These are phyloP conservation scores for carrot (Daucus carota) DNA, from an alignment of 129 eudicot species.

Conservation along the genomic window DNA sequence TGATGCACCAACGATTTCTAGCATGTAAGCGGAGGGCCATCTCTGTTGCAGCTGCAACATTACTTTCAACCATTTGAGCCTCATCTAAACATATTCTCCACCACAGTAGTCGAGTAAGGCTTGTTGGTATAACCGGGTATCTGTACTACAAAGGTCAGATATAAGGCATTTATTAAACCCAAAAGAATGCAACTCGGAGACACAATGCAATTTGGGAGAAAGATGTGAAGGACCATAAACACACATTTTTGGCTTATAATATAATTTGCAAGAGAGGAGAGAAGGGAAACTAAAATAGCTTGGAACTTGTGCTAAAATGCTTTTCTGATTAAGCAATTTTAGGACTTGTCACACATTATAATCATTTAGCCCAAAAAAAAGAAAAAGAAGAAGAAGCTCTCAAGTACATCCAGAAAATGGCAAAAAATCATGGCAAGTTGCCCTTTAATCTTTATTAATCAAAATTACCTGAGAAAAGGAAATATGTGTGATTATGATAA, in stretches of 20 bases:
- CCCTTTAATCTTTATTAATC: not conserved
- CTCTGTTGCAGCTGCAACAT: slow-evolving; percentile 77
- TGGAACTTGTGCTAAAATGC: too few relatives aligned
- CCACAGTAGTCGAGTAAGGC: slow-evolving; percentile 75
- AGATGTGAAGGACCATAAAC: not conserved
- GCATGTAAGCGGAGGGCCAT: slow-evolving; percentile 86
- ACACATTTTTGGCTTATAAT: not conserved
- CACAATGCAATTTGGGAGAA: not conserved
- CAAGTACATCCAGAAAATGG: not conserved
- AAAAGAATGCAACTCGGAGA: not conserved
- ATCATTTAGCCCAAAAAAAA: not conserved
- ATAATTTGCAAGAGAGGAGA: not conserved
- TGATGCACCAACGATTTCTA: slow-evolving; percentile 83
- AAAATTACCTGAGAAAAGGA: not conserved
- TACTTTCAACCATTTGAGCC: slow-evolving; percentile 98
- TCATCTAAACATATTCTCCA: slow-evolving; percentile 98
- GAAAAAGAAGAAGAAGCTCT: not conserved
- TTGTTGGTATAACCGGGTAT: slow-evolving; percentile 86
- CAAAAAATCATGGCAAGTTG: not conserved
- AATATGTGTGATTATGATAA: not conserved
- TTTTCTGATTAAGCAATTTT: not conserved
- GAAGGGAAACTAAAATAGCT: not conserved
- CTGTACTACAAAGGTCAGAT: slow-evolving; percentile 31
- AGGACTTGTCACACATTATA: not conserved
- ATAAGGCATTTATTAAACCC: slow-evolving; percentile 1